Base-by-base conservation (phyloP, 1,284 basidiomycete species). In the Amylostereum chailletii region DNA sequence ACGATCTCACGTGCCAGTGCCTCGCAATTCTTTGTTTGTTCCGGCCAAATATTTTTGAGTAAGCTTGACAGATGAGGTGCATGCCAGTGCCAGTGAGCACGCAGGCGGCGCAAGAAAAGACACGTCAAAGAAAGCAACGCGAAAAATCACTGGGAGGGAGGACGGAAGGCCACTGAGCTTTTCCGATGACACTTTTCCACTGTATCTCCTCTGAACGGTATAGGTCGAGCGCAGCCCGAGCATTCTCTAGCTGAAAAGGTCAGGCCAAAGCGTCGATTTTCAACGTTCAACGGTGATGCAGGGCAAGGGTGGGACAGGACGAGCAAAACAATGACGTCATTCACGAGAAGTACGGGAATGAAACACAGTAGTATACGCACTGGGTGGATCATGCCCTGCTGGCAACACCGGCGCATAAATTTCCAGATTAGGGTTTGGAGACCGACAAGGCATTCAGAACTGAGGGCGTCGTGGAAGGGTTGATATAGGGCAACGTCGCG, bases 401-500 rank as follows among this genome's bases (percentile, higher is more conserved):
- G 82, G 59, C 84, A 82, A 34, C 80, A 74, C 53, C 86, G 74
- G 50, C 78, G 75, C 84, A 90, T 86, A 31, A 90, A 72, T 57
- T 83, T 82, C 83, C 85, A 89, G 61, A 81, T 76, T 29, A 90
- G 69, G 4, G 87, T 90, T 58, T 79, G 83, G 32, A 90, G 70
- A 33, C 88, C 86, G 53, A 86, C 68, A 41, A 78, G 64, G 55
- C 84, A 80, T 56, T 81, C 78, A 19, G 75, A 76, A 34, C 76
- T 75, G 45, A 90, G 66, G 1, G 83, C 74, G 48, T 79, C 82
- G 60, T 83, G 75, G 60, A 89, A 90, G 1, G 87, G 86, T 69
- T 81, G 78, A 65, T 88, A 90, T 32, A 90, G 66, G 2, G 80
- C 87, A 41, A 88, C 83, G 57, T 90, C 88, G 49, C 87, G 77